Conservation (phyloP, 495 filamentous ascomycete genomes). For the Ascodesmis nigricans region DNA sequence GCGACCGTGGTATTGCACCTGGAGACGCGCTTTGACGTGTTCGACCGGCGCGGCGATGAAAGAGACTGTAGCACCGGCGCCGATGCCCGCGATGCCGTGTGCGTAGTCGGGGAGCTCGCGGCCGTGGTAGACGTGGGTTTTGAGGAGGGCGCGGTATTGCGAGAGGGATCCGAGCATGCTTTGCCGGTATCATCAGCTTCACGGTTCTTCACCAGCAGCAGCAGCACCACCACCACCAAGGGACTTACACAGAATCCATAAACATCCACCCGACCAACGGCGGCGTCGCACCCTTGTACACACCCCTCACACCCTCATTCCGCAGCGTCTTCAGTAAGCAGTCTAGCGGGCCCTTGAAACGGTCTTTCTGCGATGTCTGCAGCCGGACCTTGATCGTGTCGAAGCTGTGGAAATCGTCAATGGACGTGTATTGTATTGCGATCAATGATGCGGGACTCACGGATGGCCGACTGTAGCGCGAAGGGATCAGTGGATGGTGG, state of each 20-base stretch:
- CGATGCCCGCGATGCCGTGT: slow-evolving; percentile 64
- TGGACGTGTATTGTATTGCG: background rate
- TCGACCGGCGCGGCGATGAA: slow-evolving; percentile 89
- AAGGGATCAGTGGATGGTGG: background rate
- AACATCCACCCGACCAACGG: slow-evolving; percentile 93
- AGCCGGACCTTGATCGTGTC: slow-evolving; percentile 92
- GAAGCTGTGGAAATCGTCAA: slow-evolving; percentile 33
- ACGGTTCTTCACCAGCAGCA: no score
- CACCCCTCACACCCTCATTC: slow-evolving; percentile 52
- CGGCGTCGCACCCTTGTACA: slow-evolving; percentile 84
- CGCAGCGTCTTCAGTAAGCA: slow-evolving; percentile 62
- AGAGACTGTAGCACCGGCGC: slow-evolving; percentile 74
- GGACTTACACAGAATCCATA: slow-evolving; percentile 61
- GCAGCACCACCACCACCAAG: no score
- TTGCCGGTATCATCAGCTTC: no score
- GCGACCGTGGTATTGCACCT: slow-evolving; percentile 52
- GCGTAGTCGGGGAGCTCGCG: slow-evolving; percentile 31
- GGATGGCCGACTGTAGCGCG: slow-evolving; percentile 38
- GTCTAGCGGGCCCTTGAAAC: slow-evolving; percentile 70
- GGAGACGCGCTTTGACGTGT: slow-evolving; percentile 81
- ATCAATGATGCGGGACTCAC: slow-evolving; percentile 28
- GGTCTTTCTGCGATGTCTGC: slow-evolving; percentile 56
- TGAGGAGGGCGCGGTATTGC: slow-evolving; percentile 62
- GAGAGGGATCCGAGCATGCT: slow-evolving; percentile 83
- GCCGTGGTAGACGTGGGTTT: slow-evolving; percentile 50